Conservation (phyloP, 2,329 filamentous ascomycete species). For the Onygena corvina region DNA sequence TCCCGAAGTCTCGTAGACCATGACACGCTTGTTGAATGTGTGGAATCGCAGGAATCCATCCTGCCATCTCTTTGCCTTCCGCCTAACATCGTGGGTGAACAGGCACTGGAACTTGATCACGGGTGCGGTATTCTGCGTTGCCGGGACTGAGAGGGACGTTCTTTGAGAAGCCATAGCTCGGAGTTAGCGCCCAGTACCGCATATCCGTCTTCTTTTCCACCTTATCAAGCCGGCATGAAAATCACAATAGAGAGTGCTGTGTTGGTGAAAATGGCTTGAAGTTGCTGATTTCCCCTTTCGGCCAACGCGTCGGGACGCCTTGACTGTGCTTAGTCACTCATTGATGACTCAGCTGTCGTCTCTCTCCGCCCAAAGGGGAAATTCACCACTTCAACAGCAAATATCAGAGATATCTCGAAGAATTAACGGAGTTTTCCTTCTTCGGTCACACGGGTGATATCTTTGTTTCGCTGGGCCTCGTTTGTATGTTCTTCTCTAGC, state of each 20-base stretch:
- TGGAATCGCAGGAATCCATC: constrained; percentile 82
- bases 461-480: not conserved
- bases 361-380: not conserved
- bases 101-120: constrained; percentile 77
- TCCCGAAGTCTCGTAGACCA: constrained; percentile 74
- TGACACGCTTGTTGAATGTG: constrained; percentile 78
- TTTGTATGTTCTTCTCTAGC: not conserved
- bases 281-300: not conserved
- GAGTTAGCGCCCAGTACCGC: not conserved
- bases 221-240: no score
- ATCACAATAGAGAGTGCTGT: no score
- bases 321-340: not conserved
- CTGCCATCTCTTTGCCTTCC: constrained; percentile 87
- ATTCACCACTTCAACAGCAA: not conserved
- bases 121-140: constrained; percentile 53
- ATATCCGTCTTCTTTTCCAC: not conserved
- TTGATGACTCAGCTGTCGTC: not conserved
- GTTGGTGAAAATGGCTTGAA: no score
- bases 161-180: constrained; percentile 1
- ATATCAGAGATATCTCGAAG: not conserved
- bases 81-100: constrained; percentile 70
- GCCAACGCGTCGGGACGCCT: not conserved
- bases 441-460: not conserved
- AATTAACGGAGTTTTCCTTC: no score
- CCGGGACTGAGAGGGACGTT: constrained; percentile 30